Base-by-base conservation (phyloP, 1,284 basidiomycete species). In the Naganishia sp. region DNA sequence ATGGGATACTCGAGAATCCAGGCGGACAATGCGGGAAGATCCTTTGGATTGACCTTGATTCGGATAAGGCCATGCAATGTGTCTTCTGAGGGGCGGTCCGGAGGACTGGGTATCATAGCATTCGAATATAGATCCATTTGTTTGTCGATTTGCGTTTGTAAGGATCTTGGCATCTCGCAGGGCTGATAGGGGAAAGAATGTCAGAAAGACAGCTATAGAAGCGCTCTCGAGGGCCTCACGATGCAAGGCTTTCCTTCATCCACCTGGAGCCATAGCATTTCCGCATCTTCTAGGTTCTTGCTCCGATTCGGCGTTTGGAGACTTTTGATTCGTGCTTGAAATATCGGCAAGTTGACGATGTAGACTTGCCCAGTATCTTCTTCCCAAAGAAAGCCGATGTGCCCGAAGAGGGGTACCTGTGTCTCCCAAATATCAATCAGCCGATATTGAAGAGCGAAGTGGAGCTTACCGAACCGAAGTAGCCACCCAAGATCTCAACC, bases 1-100 rank as follows among this genome's bases (percentile, higher is more conserved):
- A 61, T 47, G 47, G 58, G 47, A 25, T 61, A 61, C 23, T 61
- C 58, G 3, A 61, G 47, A 10, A 61, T 21, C 58, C 58, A 61
- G 6, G 58, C 58, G 13, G 58, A 61, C 11, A 61, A 25, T 23
- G 58, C 47, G 3, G 58, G 58, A 31, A 61, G 21, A 39, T 61
- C 47, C 17, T 10, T 61, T 9, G 35, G 58, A 21, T 51, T 10
- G 32, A 51, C 50, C 9, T 15, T 42, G 17, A 42, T 41, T 11
- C 35, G 35, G 6, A 47, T n/a, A 25, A 23, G 35, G 0, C 25
- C 39, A 6, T 9, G 17, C 17, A n/a, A 25, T 18, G 17, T 18
- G 17, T 51, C 35, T 42, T 41, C 47, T 3, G n/a, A 3, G 1
- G 47, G 15, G 3, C 17, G 9, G 18, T 42, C 49, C 9, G 3